These are phyloP conservation scores for Cryptosporidium ryanae DNA, from an alignment of 169 alveolate species.

Conservation along the genomic window DNA sequence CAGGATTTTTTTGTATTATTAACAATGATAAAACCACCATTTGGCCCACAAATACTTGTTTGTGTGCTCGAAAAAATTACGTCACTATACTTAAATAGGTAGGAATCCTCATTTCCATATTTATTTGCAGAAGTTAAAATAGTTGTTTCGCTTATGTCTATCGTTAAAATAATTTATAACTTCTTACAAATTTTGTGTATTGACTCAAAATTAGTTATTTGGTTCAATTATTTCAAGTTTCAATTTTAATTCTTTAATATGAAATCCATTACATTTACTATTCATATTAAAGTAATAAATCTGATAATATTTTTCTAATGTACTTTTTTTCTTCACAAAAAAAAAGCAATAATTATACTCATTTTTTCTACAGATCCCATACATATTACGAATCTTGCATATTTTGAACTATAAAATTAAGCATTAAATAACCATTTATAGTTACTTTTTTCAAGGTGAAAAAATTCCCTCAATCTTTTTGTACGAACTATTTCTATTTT, in stretches of 20 bases:
- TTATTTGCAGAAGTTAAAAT: slow-evolving; percentile 82
- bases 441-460: slow-evolving; percentile 83
- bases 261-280: background rate
- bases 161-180: slow-evolving; percentile 80
- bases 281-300: slow-evolving; percentile 83
- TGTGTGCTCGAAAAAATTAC: slow-evolving; percentile 89
- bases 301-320: slow-evolving; percentile 81
- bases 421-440: slow-evolving; percentile 81
- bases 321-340: slow-evolving; percentile 81
- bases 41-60: slow-evolving; percentile 87
- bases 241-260: slow-evolving; percentile 14
- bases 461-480: slow-evolving; percentile 82
- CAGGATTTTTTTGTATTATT: slow-evolving; percentile 46
- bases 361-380: slow-evolving; percentile 80
- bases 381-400: slow-evolving; percentile 81
- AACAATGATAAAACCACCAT: slow-evolving; percentile 79
- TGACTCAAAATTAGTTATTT: slow-evolving; percentile 79
- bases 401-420: slow-evolving; percentile 85
- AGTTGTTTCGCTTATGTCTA: slow-evolving; percentile 87
- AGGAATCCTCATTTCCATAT: slow-evolving; percentile 22
- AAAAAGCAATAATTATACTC: slow-evolving; percentile 86
- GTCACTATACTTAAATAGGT: slow-evolving; percentile 78
- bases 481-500: slow-evolving; percentile 87
- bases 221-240: slow-evolving; percentile 82
- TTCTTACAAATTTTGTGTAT: slow-evolving; percentile 81